Conservation (phyloP, 345 rosid genomes). For the Heritiera littoralis region DNA sequence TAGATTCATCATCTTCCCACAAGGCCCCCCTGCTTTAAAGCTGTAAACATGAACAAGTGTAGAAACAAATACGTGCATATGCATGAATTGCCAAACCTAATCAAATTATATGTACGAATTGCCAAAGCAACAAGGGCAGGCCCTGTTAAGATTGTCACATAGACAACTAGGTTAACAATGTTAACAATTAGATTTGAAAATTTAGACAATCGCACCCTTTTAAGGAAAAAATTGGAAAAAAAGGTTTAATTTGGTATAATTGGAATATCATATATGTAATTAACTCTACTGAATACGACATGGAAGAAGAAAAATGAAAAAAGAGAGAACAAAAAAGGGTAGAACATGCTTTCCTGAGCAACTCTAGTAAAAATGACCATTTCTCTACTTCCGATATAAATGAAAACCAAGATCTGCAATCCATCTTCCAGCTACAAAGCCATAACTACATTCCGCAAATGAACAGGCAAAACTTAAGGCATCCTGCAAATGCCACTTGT, state of each 20-base stretch:
- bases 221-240: neutral
- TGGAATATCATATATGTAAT: neutral
- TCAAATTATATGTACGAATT: neutral
- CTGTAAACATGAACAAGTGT: slow-evolving; percentile 45
- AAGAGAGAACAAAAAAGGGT: neutral
- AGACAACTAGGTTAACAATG: no score
- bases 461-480: neutral
- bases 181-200: no score
- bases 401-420: neutral
- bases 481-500: neutral
- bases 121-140: neutral
- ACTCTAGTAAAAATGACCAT: neutral
- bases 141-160: no score
- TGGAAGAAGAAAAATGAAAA: neutral
- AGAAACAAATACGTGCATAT: neutral
- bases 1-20: slow-evolving; percentile 29
- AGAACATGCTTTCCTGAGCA: neutral
- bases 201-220: no score
- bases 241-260: neutral
- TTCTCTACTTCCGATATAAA: slow-evolving; percentile 3
- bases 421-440: neutral
- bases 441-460: neutral
- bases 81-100: neutral
- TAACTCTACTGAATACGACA: neutral
- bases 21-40: slow-evolving; percentile 63